These are phyloP conservation scores for Paraphaeosphaeria sporulosa DNA, from an alignment of 2,329 filamentous ascomycete species.

Conservation along the genomic window DNA sequence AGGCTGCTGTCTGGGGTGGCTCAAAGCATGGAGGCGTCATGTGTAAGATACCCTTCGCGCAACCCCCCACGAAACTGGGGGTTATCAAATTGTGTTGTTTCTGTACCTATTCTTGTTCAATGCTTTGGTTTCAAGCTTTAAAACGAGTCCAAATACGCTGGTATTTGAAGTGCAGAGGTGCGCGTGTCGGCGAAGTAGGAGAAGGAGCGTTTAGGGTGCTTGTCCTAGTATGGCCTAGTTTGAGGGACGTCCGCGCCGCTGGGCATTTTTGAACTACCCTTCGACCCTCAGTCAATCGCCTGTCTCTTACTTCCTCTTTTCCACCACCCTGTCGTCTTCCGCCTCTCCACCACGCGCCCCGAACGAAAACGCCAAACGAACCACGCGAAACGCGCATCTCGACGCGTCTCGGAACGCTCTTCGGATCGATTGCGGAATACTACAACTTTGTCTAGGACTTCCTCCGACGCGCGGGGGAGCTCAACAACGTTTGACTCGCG, in stretches of 20 bases:
- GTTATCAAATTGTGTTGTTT: slow-evolving; percentile 13
- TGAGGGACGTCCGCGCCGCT: slow-evolving; percentile 26
- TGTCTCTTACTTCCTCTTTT: slow-evolving; percentile 44
- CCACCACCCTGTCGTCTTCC: slow-evolving; percentile 38
- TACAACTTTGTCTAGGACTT: slow-evolving; percentile 39
- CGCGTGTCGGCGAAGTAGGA: slow-evolving; percentile 37
- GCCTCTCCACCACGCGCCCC: slow-evolving; percentile 37
- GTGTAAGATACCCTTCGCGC: slow-evolving; percentile 19
- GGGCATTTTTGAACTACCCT: slow-evolving; percentile 38
- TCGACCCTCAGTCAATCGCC: slow-evolving; percentile 40
- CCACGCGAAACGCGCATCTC: slow-evolving; percentile 54
- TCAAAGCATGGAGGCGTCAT: slow-evolving; percentile 34
- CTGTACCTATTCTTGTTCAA: slow-evolving; percentile 18
- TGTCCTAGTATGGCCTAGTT: slow-evolving; percentile 34
- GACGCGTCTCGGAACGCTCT: slow-evolving; percentile 49
- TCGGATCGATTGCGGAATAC: slow-evolving; percentile 39
- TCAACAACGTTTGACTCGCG: slow-evolving; percentile 17
- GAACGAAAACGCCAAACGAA: slow-evolving; percentile 34
- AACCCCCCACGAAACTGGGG: slow-evolving; percentile 16
- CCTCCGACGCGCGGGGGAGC: slow-evolving; percentile 29
- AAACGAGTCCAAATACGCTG: slow-evolving; percentile 72
- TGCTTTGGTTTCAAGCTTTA: slow-evolving; percentile 54
- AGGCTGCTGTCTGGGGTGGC: slow-evolving; percentile 39
- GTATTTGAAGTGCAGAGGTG: slow-evolving; percentile 46
- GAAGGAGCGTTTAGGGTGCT: slow-evolving; percentile 37